Percentiles rank a stretch among this genome's conserved stretches.
phyloP scores from a whole-genome alignment of 2,329 filamentous ascomycete species.

The Apiospora kogelbergensis region DNA sequence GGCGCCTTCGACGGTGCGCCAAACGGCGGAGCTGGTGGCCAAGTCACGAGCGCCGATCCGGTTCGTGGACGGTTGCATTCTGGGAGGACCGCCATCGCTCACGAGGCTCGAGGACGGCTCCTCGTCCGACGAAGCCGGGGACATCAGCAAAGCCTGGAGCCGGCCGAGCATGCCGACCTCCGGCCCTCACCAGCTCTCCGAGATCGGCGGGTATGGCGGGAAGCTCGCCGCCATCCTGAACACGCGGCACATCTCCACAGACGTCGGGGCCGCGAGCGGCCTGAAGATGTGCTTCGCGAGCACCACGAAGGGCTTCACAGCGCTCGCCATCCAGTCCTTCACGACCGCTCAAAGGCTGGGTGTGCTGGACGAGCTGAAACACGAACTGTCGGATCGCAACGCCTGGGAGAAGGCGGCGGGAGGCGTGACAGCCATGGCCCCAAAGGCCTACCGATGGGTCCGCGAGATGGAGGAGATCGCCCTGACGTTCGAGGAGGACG shows the following conservation, averaged over 20 bases:
- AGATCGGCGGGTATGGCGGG: constrained; percentile 40
- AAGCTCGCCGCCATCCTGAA: constrained; percentile 45
- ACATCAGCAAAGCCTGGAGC: constrained; percentile 33
- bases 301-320: constrained; percentile 64
- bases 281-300: constrained; percentile 68
- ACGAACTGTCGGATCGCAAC: constrained; percentile 48
- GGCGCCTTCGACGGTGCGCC: constrained; percentile 51
- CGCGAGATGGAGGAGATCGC: constrained; percentile 77
- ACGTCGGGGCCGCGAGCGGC: constrained; percentile 56
- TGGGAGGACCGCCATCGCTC: constrained; percentile 51
- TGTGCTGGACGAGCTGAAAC: constrained; percentile 58
- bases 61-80: constrained; percentile 60
- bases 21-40: constrained; percentile 45
- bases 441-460: constrained; percentile 78
- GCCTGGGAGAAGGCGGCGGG: constrained; percentile 46
- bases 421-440: constrained; percentile 60
- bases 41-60: constrained; percentile 38
- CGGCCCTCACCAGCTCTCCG: constrained; percentile 43
- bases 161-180: constrained; percentile 47
- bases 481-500: constrained; percentile 62
- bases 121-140: constrained; percentile 14
- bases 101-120: constrained; percentile 17
- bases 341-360: constrained; percentile 66
- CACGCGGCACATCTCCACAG: constrained; percentile 45
- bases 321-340: constrained; percentile 69